Evolutionary conservation across 2,329 filamentous ascomycete genomes (phyloP), one percentile per base, ranked within the genome.

Genomic region (Trichoderma koningii): DNA sequence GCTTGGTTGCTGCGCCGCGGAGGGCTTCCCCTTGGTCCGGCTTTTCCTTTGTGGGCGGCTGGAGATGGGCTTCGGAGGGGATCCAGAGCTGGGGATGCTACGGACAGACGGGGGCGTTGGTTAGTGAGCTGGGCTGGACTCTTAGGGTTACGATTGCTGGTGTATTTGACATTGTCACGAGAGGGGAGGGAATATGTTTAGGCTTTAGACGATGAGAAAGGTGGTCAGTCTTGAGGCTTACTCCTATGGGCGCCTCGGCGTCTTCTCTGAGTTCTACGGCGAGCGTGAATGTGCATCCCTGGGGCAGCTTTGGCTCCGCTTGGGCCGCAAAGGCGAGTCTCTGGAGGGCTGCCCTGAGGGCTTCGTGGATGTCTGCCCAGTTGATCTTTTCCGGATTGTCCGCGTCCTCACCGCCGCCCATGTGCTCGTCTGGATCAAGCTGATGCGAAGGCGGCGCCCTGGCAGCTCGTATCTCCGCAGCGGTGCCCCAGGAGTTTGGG

Each of bases 251-350:
- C 10, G 85, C 80, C 12, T 82, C 76, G 0, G 80, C 81, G 47
- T 87, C 81, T 23, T 89, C 85, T 45, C 84, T 85, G 68, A 93
- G 74, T 75, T 94, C 91, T 47, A 94, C 83, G 0, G 88, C 89
- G n/a, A 94, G 75, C 0, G 89, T 91, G 74, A 91, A 94, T 0
- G 89, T 90, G 74, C 89, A 92, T 1, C 84, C 83, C 1, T 81
- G 76, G 0, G 90, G 89, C 23, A 93, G 73, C 0, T 81, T 76
- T 0, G 75, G 77, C 67, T 92, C 80, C 63, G 79, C 82, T 66
- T 87, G 82, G 9, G 82, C 85, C 3, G 85, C 82, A 66, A 86
- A 83, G 0, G 86, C 83, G 15, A 94, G 77, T 53, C 85, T 83
- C 62, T 84, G 79, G 69, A 94, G 78, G 0, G 87, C 87, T 2